Conservation (phyloP, 1,284 basidiomycete genomes). For the Cryptococcus jaspeensis region DNA sequence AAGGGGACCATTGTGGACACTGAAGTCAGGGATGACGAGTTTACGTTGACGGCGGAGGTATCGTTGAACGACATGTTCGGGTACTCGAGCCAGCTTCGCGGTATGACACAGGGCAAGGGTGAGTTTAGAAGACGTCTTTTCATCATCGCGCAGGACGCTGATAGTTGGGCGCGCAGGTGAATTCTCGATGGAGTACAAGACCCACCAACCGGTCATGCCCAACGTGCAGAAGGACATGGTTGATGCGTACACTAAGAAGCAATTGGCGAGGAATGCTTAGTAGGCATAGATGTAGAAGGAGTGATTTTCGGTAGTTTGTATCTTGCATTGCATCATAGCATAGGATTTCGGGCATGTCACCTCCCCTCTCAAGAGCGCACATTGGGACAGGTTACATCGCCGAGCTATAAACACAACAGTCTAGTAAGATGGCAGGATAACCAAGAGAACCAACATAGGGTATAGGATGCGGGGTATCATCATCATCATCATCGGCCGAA, state of each 20-base stretch:
- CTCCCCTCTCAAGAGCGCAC: background rate
- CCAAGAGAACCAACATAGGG: too few relatives aligned
- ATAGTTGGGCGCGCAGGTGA: constrained; percentile 58
- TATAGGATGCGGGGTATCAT: background rate
- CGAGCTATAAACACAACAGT: too few relatives aligned
- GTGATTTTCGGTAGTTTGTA: background rate
- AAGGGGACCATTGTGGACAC: constrained; percentile 95
- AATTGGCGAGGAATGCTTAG: constrained; percentile 20
- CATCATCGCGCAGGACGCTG: background rate
- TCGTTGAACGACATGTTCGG: constrained; percentile 99
- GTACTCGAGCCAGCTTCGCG: constrained; percentile 87
- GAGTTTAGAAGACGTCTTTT: constrained; percentile 24
- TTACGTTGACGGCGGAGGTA: constrained; percentile 87
- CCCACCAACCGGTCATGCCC: constrained; percentile 81
- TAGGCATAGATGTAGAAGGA: background rate
- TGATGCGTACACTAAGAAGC: constrained; percentile 63
- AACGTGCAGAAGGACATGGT: constrained; percentile 81
- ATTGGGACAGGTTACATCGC: background rate
- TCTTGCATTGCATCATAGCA: constrained; percentile 3
- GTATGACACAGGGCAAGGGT: constrained; percentile 93
- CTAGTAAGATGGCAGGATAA: too few relatives aligned
- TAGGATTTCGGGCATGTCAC: constrained; percentile 1
- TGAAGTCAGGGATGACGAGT: constrained; percentile 96
- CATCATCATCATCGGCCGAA: background rate
- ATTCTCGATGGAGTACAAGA: constrained; percentile 96